Percentiles rank a stretch among this genome's conserved stretches.
Evolutionary conservation across 371 early-diverging fungal genomes (phyloP).

Genomic region (Mortierella sp.): DNA sequence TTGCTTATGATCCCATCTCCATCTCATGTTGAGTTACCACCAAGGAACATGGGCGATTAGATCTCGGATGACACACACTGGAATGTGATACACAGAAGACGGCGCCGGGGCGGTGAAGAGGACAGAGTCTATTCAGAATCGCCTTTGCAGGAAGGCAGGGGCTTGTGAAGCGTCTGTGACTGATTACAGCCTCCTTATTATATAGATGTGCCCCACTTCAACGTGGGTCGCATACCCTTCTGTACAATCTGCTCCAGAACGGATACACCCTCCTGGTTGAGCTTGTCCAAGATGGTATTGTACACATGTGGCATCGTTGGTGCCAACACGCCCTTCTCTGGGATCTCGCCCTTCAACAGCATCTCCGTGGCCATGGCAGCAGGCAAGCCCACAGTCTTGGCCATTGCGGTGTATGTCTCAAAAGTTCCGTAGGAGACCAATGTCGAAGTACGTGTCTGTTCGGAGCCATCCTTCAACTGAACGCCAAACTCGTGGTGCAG

Average conservation of each 20-base stretch:
- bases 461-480: slow-evolving; percentile 61
- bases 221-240: slow-evolving; percentile 49
- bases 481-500: slow-evolving; percentile 91
- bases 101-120: too few species aligned
- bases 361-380: slow-evolving; percentile 90
- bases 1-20: too few species aligned
- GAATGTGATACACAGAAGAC: too few species aligned
- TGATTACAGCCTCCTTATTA: too few species aligned
- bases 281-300: slow-evolving; percentile 75
- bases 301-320: slow-evolving; percentile 84
- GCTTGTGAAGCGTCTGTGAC: too few species aligned
- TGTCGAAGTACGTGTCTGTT: slow-evolving; percentile 78
- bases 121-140: too few species aligned
- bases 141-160: too few species aligned
- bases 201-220: slow-evolving; percentile 51
- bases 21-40: too few species aligned
- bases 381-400: slow-evolving; percentile 90
- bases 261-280: slow-evolving; percentile 76
- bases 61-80: too few species aligned
- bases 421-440: slow-evolving; percentile 81
- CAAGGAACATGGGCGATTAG: too few species aligned
- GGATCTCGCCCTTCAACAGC: slow-evolving; percentile 73
- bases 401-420: slow-evolving; percentile 87
- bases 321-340: slow-evolving; percentile 77
- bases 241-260: slow-evolving; percentile 72